Conservation (phyloP, 2,329 filamentous ascomycete species). For the Talaromyces islandicus region DNA sequence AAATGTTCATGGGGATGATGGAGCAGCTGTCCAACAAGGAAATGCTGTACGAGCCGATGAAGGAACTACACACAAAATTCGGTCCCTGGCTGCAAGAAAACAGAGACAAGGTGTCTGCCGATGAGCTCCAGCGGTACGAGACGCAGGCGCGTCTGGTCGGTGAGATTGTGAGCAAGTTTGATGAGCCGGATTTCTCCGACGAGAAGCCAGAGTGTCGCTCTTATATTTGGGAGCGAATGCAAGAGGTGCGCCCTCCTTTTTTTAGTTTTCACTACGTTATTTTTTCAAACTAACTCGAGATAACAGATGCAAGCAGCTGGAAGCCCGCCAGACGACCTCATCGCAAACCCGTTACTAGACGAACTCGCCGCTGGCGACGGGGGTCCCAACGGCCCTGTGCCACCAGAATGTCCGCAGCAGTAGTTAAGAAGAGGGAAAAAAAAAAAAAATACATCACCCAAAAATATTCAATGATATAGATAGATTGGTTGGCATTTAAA, state of each 20-base stretch:
- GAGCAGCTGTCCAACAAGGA: conserved; percentile 98
- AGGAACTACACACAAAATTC: conserved; percentile 89
- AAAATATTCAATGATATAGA: background rate
- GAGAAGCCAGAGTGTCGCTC: conserved; percentile 74
- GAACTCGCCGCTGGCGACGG: conserved; percentile 76
- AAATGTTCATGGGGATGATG: conserved; percentile 98
- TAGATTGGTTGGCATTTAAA: background rate
- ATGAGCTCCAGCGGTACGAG: conserved; percentile 73
- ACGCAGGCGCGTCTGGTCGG: conserved; percentile 72
- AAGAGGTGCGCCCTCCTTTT: conserved; percentile 61
- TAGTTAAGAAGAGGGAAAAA: conserved; percentile 29
- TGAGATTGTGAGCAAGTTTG: conserved; percentile 86
- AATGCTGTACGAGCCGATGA: conserved; percentile 97
- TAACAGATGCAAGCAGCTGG: conserved; percentile 94
- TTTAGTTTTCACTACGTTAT: background rate
- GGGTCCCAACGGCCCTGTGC: conserved; percentile 45
- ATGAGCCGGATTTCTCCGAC: conserved; percentile 74
- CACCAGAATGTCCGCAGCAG: conserved; percentile 59
- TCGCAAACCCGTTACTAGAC: conserved; percentile 53
- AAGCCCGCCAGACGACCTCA: conserved; percentile 80
- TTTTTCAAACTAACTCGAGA: background rate
- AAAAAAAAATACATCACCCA: too few relatives aligned
- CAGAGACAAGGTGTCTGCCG: conserved; percentile 51
- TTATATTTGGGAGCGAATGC: conserved; percentile 96
- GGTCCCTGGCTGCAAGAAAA: conserved; percentile 84